A percentile compares a stretch with the other conserved stretches of the same genome.
Conservation (phyloP, 2,329 filamentous ascomycete species). For the Cytospora mali region DNA sequence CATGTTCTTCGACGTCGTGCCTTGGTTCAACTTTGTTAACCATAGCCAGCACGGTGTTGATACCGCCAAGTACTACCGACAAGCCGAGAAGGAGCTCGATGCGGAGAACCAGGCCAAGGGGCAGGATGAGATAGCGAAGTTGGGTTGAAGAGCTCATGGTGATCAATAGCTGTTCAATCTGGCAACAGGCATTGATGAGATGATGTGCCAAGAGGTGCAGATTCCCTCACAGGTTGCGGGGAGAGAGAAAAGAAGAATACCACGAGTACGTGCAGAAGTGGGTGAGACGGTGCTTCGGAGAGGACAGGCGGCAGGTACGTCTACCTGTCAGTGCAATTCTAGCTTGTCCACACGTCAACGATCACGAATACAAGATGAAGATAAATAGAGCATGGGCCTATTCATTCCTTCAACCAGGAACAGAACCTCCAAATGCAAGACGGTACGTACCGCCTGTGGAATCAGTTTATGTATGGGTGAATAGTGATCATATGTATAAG, state of each 20-base stretch:
- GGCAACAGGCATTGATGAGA: not conserved
- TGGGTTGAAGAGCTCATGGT: constrained; percentile 2
- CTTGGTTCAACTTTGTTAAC: constrained; percentile 99
- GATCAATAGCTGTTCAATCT: too few species aligned
- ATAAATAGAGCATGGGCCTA: not conserved
- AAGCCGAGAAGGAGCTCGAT: constrained; percentile 92
- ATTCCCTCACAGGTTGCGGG: not conserved
- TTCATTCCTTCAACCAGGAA: not conserved
- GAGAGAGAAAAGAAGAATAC: not conserved
- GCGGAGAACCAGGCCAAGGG: constrained; percentile 55
- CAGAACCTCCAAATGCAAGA: too few species aligned
- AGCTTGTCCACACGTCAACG: not conserved
- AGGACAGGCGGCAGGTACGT: not conserved
- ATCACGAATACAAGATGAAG: not conserved
- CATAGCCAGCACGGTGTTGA: constrained; percentile 95
- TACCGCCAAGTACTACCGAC: constrained; percentile 96
- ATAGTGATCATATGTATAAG: too few species aligned
- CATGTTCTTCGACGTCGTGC: constrained; percentile 79
- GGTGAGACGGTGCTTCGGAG: not conserved
- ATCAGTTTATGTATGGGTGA: too few species aligned
- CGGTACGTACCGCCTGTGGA: too few species aligned
- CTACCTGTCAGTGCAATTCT: not conserved
- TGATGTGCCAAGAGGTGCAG: not conserved
- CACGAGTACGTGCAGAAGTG: not conserved
- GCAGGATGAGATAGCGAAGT: constrained; percentile 19